Evolutionary conservation across 495 filamentous ascomycete species (phyloP), one percentile per base, ranked within the genome.

Genomic region (Annulohypoxylon nitens): DNA sequence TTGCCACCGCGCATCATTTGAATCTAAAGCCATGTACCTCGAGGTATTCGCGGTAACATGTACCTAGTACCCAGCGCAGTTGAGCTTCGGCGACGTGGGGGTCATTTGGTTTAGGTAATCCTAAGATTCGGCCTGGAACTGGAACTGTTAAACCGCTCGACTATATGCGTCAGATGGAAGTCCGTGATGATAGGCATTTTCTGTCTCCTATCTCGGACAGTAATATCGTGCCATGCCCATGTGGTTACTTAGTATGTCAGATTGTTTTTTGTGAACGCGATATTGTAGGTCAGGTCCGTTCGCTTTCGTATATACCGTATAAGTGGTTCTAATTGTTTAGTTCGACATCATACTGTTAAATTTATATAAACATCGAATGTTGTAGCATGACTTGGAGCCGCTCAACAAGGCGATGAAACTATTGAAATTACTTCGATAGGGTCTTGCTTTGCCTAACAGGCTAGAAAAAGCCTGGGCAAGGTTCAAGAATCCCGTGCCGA

Each of bases 1-100:
- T 70, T 53, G 67, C 51, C 50, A 63, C 57, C 33, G 18, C 16
- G 45, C 14, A 48, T 57, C 20, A 48, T 23, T 37, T 34, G 12
- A 55, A 26, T 33, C 33, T 34, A 37, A 16, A 57, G n/a, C n/a
- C 0, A 20, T 47, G 43, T 20, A 57, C 33, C 30, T 30, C 30
- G 3, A 30, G 30, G 5, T 6, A 30, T 30, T 30, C 5, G 5
- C 30, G 30, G 30, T 25, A 3, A 20, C n/a, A 6, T 54, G 12
- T 54, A 30, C 3, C 14, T 20, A n/a, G 53, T 30, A 54, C 8
- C n/a, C 3, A 26, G 14, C 51, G n/a, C 14, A 16, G 0, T 20
- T 55, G 26, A 33, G 12, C 4, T 12, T 16, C 30, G 12, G 26
- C 11, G 12, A 12, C 14, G 51, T 33, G 51, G 51, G 25, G 51